These are phyloP conservation scores for Eucalyptus cloeziana DNA, from an alignment of 345 rosid species.

Conservation along the genomic window DNA sequence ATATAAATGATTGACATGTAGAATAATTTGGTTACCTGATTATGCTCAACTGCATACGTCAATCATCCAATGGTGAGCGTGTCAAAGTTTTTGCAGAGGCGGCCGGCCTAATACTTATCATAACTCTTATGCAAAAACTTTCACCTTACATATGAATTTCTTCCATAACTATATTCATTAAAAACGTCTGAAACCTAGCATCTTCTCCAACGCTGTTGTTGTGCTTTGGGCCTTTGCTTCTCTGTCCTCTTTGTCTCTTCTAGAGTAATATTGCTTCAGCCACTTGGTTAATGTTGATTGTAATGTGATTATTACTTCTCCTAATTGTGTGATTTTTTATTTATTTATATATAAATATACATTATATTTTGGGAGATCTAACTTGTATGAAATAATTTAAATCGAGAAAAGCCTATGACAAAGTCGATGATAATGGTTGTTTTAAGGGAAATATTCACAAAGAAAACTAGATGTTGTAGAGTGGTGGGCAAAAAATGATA, in stretches of 20 bases:
- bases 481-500: not conserved
- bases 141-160: not conserved
- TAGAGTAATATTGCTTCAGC: not conserved
- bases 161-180: not conserved
- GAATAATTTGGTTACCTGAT: not conserved
- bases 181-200: not conserved
- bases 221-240: not conserved
- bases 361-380: not conserved
- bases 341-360: not conserved
- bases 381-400: not conserved
- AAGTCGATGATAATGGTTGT: not conserved
- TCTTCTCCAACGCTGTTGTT: not conserved
- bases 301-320: not conserved
- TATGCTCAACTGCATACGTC: not conserved
- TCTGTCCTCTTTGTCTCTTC: not conserved
- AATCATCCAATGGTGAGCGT: not conserved
- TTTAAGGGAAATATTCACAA: not conserved
- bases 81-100: not conserved
- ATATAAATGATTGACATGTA: rapidly evolving
- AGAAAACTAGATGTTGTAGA: not conserved
- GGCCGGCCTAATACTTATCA: not conserved
- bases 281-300: not conserved
- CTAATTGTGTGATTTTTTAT: not conserved
- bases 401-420: not conserved
- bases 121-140: not conserved